phyloP scores from a whole-genome alignment of 148 eudicot species.

The Chenopodium quinoa region DNA sequence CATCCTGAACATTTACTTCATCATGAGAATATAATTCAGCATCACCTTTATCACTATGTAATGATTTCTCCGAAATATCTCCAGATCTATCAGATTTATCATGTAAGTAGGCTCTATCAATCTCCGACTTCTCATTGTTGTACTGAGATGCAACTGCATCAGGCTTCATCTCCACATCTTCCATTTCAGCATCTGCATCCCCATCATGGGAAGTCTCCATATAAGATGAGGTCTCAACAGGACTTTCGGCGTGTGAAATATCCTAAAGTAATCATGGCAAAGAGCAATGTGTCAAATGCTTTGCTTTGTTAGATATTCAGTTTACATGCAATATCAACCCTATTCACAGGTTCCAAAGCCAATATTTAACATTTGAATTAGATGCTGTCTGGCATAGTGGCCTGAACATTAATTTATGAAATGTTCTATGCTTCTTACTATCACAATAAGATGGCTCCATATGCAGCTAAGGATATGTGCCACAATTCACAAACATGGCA shows the following conservation, averaged over 20 bases:
- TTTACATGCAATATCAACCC: neutral
- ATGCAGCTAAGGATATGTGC: neutral
- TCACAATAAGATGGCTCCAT: neutral
- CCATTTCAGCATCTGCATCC: constrained; percentile 52
- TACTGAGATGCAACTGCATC: constrained; percentile 34
- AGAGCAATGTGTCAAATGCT: neutral
- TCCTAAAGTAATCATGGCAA: constrained; percentile 29
- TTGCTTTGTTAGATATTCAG: neutral
- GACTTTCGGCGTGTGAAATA: constrained; percentile 55
- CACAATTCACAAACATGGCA: neutral
- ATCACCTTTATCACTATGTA: constrained; percentile 39
- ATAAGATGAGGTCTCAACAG: constrained; percentile 74
- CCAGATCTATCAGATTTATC: constrained; percentile 43
- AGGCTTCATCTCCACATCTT: constrained; percentile 48
- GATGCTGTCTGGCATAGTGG: neutral
- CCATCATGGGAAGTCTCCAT: constrained; percentile 66
- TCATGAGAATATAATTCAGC: constrained; percentile 30
- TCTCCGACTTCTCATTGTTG: constrained; percentile 30
- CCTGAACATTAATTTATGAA: neutral
- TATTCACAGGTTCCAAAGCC: neutral
- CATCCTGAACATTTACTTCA: constrained; percentile 26
- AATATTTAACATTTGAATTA: neutral
- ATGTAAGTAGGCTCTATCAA: constrained; percentile 29
- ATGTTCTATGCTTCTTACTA: neutral
- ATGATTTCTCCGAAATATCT: constrained; percentile 41